Evolutionary conservation across 2,329 filamentous ascomycete species (phyloP).

Genomic region (Aspergillus vadensis): DNA sequence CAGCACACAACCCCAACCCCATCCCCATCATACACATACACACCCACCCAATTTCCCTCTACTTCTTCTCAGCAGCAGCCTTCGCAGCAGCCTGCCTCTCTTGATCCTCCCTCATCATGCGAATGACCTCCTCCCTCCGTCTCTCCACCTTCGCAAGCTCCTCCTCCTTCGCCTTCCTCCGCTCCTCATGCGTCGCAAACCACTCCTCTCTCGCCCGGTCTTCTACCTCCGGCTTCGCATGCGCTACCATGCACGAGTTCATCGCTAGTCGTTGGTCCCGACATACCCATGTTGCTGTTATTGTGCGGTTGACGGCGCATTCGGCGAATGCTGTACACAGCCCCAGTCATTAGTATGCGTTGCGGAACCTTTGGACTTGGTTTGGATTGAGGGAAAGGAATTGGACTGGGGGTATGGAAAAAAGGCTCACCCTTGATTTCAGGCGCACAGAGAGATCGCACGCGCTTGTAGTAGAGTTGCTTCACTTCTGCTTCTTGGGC

Average conservation of each 20-base stretch:
- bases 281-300: slow-evolving; percentile 86
- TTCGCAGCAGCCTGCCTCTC: slow-evolving; percentile 14
- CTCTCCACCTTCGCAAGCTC: slow-evolving; percentile 52
- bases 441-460: slow-evolving; percentile 71
- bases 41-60: not conserved
- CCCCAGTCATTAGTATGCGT: not conserved
- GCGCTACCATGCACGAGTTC: slow-evolving; percentile 89
- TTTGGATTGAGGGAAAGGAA: too few relatives aligned
- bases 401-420: too few relatives aligned
- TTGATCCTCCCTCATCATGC: slow-evolving; percentile 44
- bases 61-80: not conserved
- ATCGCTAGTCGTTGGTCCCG: slow-evolving; percentile 76
- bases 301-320: slow-evolving; percentile 82
- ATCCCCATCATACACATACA: too few relatives aligned
- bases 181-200: slow-evolving; percentile 76
- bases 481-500: slow-evolving; percentile 80
- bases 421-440: slow-evolving; percentile 80
- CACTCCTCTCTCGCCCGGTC: slow-evolving; percentile 91
- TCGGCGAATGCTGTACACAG: slow-evolving; percentile 74
- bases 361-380: too few relatives aligned
- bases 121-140: slow-evolving; percentile 44
- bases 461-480: slow-evolving; percentile 77
- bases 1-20: too few relatives aligned
- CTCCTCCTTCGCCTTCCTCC: slow-evolving; percentile 67
- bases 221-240: slow-evolving; percentile 81